These are phyloP conservation scores for Xylaria curta DNA, from an alignment of 495 filamentous ascomycete species.

Conservation along the genomic window DNA sequence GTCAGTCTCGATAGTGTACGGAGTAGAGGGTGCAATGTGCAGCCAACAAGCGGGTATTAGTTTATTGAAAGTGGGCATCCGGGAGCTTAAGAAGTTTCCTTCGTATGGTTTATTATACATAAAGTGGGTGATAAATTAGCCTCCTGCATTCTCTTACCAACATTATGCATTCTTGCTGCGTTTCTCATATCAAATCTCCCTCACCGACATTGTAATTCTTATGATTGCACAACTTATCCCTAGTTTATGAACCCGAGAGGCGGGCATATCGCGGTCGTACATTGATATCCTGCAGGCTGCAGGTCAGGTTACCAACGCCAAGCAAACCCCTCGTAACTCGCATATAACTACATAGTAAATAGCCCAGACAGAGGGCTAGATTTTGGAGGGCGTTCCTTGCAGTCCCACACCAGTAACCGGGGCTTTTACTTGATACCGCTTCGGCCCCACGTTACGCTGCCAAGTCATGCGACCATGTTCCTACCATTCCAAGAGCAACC, in stretches of 20 bases:
- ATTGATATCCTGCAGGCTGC: neutral
- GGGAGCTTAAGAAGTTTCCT: neutral
- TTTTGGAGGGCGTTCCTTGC: neutral
- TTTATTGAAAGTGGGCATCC: neutral
- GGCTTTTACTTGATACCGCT: slow-evolving; percentile 8
- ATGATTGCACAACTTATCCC: neutral
- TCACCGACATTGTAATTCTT: neutral
- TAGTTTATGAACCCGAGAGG: neutral
- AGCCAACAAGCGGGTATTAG: slow-evolving; percentile 4
- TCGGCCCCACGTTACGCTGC: slow-evolving; percentile 10
- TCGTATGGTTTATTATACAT: neutral
- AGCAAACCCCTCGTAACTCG: neutral
- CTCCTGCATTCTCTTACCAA: neutral
- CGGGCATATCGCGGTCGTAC: slow-evolving; percentile 18
- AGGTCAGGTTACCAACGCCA: neutral
- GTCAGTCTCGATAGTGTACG: neutral
- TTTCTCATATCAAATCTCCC: neutral
- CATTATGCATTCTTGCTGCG: neutral
- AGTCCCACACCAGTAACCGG: neutral
- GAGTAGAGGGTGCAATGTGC: neutral
- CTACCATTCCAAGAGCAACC: neutral
- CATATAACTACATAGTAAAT: neutral
- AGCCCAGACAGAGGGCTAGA: neutral
- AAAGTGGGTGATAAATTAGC: neutral
- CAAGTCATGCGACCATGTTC: neutral